phyloP scores from a whole-genome alignment of 2,329 filamentous ascomycete species.

The Elsinoe arachidis region DNA sequence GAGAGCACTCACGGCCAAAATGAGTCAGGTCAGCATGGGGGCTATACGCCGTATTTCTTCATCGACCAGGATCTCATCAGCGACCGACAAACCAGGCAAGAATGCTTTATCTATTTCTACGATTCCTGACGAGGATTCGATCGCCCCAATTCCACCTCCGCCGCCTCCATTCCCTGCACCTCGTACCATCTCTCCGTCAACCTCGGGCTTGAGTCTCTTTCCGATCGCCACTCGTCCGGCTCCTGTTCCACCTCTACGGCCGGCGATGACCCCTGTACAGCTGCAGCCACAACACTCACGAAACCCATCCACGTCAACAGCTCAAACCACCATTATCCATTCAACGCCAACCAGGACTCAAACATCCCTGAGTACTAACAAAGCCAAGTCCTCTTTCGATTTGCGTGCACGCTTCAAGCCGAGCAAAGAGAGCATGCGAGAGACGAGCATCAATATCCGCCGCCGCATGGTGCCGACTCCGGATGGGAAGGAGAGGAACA shows the following conservation, averaged over 20 bases:
- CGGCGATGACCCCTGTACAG: not conserved
- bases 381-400: constrained; percentile 25
- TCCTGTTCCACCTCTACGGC: not conserved
- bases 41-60: constrained; percentile 6
- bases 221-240: not conserved
- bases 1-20: not conserved
- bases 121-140: not conserved
- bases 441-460: constrained; percentile 16
- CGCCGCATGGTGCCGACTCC: constrained; percentile 10
- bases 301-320: not conserved
- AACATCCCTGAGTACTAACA: constrained; percentile 10
- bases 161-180: not conserved
- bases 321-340: constrained; percentile 2
- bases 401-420: constrained; percentile 24
- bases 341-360: constrained; percentile 10
- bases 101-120: no score
- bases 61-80: not conserved
- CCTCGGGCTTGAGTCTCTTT: not conserved
- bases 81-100: no score
- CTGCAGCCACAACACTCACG: not conserved
- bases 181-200: not conserved
- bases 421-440: constrained; percentile 13
- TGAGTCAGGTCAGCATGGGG: constrained; percentile 2
- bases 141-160: not conserved
- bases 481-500: constrained; percentile 8